These are phyloP conservation scores for Dunaliella sp. DNA, from an alignment of 139 green algal species.

Conservation along the genomic window DNA sequence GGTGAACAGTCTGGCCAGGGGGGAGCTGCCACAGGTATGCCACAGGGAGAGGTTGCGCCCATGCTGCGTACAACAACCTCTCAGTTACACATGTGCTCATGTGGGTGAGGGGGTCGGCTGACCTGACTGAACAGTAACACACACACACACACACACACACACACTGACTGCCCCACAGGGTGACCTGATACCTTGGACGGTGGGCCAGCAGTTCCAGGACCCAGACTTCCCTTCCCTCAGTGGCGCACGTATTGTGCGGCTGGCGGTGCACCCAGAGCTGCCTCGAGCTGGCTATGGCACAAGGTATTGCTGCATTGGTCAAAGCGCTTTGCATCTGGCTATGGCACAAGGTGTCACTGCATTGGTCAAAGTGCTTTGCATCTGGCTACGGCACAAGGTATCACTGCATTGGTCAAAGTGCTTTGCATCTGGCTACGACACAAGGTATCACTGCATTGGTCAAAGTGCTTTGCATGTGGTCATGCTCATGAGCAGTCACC, in stretches of 20 bases:
- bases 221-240: constrained; percentile 86
- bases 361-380: no score
- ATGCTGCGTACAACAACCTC: no score
- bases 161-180: constrained; percentile 45
- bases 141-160: constrained; percentile 29
- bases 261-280: constrained; percentile 93
- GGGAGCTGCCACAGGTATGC: constrained; percentile 70
- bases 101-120: no score
- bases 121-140: no score
- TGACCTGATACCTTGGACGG: constrained; percentile 97
- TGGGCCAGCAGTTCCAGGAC: constrained; percentile 95
- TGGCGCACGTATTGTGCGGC: constrained; percentile 90
- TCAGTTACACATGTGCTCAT: no score
- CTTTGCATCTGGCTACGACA: constrained; percentile 91
- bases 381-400: constrained; percentile 84
- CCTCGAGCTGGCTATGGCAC: constrained; percentile 82
- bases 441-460: no score
- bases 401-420: no score
- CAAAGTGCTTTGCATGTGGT: no score
- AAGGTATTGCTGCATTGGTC: no score
- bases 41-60: not conserved
- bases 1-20: constrained; percentile 67
- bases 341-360: constrained; percentile 80
- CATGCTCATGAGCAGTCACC: no score
- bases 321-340: no score